Evolutionary conservation across 1,284 basidiomycete species (phyloP).

Genomic region (Paramarasmius palmivorus): DNA sequence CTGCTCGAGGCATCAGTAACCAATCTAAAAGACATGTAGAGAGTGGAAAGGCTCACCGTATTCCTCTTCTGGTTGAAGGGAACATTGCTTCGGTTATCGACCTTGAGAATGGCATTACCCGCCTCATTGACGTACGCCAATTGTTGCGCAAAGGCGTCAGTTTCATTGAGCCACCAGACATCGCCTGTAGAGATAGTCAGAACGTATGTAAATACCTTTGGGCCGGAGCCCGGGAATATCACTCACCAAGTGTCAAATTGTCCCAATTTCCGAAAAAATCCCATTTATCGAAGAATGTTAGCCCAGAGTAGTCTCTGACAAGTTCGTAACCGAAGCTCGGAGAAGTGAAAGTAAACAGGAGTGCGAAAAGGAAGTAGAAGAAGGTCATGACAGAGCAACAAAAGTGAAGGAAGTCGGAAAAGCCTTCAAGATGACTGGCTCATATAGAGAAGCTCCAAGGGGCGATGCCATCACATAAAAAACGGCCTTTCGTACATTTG

Average conservation of each 20-base stretch:
- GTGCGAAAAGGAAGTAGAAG: background rate
- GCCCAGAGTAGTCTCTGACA: slow-evolving; percentile 41
- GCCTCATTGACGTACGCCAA: slow-evolving; percentile 57
- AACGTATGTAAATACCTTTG: slow-evolving; percentile 20
- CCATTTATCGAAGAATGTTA: slow-evolving; percentile 47
- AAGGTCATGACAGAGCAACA: too few species aligned
- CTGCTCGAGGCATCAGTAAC: slow-evolving; percentile 27
- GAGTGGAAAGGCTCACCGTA: slow-evolving; percentile 39
- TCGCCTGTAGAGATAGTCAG: slow-evolving; percentile 55
- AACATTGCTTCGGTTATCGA: slow-evolving; percentile 57
- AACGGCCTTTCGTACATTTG: too few species aligned
- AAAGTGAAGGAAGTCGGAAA: too few species aligned
- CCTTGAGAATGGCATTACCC: slow-evolving; percentile 58
- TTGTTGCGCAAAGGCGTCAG: slow-evolving; percentile 43
- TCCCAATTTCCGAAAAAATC: slow-evolving; percentile 55
- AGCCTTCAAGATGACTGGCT: too few species aligned
- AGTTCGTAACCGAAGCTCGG: slow-evolving; percentile 14
- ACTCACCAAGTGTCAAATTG: slow-evolving; percentile 49
- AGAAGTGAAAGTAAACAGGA: background rate
- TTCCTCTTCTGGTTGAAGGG: slow-evolving; percentile 55
- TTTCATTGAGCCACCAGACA: slow-evolving; percentile 45
- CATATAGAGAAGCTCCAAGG: too few species aligned
- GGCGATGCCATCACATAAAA: too few species aligned
- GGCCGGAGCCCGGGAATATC: background rate
- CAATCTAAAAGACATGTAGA: slow-evolving; percentile 6